Evolutionary conservation across 441 rosid species (phyloP).

Genomic region (Adansonia rubrostipa): DNA sequence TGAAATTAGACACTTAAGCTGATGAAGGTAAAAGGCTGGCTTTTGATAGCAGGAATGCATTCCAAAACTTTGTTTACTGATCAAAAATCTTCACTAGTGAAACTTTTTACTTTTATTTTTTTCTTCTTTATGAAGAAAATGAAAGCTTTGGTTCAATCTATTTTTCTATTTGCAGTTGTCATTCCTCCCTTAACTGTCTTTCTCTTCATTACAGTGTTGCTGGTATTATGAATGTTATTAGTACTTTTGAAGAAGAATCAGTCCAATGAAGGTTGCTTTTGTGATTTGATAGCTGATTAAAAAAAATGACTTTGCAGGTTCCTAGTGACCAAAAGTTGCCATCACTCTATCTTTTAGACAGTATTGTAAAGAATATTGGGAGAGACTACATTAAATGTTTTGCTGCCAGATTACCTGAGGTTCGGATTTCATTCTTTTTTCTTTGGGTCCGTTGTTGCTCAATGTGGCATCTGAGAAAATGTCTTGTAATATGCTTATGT

Average conservation of each 20-base stretch:
- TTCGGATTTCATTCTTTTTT: conserved; percentile 43
- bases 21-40: conserved; percentile 16
- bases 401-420: conserved; percentile 86
- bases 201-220: neutral
- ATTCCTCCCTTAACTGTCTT: neutral
- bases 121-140: neutral
- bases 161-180: neutral
- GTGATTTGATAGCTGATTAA: conserved; percentile 44
- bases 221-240: conserved; percentile 1
- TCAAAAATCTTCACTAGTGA: neutral
- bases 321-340: conserved; percentile 99
- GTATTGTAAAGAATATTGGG: conserved; percentile 98
- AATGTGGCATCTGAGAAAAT: conserved; percentile 13
- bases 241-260: conserved; percentile 5
- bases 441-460: conserved; percentile 7
- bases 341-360: conserved; percentile 94
- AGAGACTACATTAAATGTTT: conserved; percentile 89
- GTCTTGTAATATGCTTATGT: conserved; percentile 10
- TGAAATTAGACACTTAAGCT: conserved; percentile 14
- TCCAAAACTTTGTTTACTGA: neutral
- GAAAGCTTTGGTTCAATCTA: neutral
- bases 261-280: conserved; percentile 7
- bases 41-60: neutral
- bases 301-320: conserved; percentile 72
- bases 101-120: neutral